Base-by-base conservation (phyloP, 768 basidiomycete species). In the Piloderma croceum region DNA sequence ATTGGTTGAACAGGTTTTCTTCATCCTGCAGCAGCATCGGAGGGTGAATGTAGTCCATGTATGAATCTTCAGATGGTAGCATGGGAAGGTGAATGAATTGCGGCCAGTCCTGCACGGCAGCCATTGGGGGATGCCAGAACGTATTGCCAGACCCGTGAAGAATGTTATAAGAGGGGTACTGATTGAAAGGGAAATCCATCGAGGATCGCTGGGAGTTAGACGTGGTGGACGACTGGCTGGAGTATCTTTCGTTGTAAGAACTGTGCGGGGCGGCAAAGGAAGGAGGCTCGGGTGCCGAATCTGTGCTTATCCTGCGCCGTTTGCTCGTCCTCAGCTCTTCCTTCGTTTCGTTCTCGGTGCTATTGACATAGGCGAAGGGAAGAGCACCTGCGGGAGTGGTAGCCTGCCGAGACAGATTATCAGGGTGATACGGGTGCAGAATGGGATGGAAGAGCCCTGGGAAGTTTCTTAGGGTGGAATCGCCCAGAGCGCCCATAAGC, bases 61-160 rank as follows among this genome's bases (percentile, higher is more conserved):
- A 73, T n/a, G 75, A 73, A 41, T 85, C 81, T 24, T 78, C 78
- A 4, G 62, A 42, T 0, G 76, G 75, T 3, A 81, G 67, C 81
- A 84, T 81, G 3, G 81, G 80, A 7, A 83, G 83, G 45, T 87
- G 84, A 46, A 80, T 69, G 29, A 77, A 56, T n/a, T 72, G 68
- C 2, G 76, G 75, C 3, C 79, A 79, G 41, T 70, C 64, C 19
- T 73, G 73, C 47, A 77, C 74, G 4, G 75, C 65, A 48, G 83
- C 69, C 73, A 83, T 81, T 7, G 84, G 81, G 3, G 85, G 83
- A 59, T 88, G 86, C 83, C 84, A 87, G 51, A 83, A 81, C 6
- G 81, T 74, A 46, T 74, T 79, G 0, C 71, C 73, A 4, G 73
- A 74, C 5, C 75, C 77, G 12, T 78, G 65, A 21, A 79, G 61